phyloP scores from a whole-genome alignment of 2,329 filamentous ascomycete genomes.

The Xylaria sp. region DNA sequence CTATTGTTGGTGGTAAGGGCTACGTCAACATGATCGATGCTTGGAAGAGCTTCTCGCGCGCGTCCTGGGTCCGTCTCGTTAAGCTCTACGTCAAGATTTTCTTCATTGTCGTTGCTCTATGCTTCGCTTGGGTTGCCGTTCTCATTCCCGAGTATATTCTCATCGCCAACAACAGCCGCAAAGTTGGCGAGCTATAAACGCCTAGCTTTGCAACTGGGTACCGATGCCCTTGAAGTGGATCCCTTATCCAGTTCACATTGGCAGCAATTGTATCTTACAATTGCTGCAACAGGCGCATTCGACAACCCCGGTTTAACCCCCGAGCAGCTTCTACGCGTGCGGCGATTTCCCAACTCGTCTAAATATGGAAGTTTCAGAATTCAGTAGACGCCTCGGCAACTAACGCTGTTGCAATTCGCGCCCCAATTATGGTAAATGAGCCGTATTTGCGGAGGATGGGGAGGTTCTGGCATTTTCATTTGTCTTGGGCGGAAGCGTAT shows the following conservation, averaged over 20 bases:
- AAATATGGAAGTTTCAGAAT: not conserved
- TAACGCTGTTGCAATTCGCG: not conserved
- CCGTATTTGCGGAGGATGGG: not conserved
- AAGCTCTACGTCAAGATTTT: constrained; percentile 80
- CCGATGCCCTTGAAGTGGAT: not conserved
- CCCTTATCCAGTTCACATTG: not conserved
- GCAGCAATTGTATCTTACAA: not conserved
- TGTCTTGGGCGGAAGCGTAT: not conserved
- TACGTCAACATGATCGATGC: constrained; percentile 78
- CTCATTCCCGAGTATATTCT: constrained; percentile 64
- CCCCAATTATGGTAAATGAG: not conserved
- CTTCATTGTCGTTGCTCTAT: constrained; percentile 61
- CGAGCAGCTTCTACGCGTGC: not conserved
- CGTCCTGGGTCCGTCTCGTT: constrained; percentile 77
- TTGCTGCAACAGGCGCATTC: not conserved
- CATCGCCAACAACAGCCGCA: constrained; percentile 43
- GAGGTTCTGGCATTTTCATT: not conserved
- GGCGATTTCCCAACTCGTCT: not conserved
- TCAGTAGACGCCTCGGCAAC: not conserved
- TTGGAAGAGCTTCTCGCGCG: constrained; percentile 80
- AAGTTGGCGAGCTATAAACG: constrained; percentile 28
- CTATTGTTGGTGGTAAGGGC: constrained; percentile 77
- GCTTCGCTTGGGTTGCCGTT: constrained; percentile 60
- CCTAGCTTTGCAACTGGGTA: not conserved
- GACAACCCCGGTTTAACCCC: not conserved